Base-by-base conservation (phyloP, 164 flowering plant genomes). In the Aristolochia contorta region DNA sequence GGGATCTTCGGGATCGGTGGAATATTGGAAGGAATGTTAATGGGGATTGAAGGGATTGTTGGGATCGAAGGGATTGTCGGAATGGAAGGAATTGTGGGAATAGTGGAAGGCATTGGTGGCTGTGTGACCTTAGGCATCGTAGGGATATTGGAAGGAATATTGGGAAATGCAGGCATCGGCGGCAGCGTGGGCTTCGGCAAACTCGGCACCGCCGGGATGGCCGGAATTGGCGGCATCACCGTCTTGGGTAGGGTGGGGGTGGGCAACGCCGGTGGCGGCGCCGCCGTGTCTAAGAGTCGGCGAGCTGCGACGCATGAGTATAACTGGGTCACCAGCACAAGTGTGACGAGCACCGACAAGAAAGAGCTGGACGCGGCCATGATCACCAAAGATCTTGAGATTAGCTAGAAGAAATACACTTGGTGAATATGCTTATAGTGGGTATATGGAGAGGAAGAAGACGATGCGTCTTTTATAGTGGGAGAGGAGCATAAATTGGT, bases 21-120 rank as follows among this genome's bases (percentile, higher is more conserved):
- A 37, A 37, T n/a, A n/a, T n/a, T 27, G 43, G 43, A 37, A 37
- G 43, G 43, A 37, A 37, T 37, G 10, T 4, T 37, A 10, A 10
- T 6, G 43, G 43, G 12, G 12, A 37, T 37, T 6, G 43, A 37
- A 37, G 43, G 43, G 43, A 37, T 37, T 7, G 9, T 37, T 37
- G 43, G 43, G 7, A 37, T 37, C 19, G n/a, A 59, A 25, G 53
- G 47, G 13, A 47, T 16, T 9, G 33, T 37, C 1, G 43, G 43
- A 37, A 37, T 37, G 33, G n/a, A 59, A 25, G 53, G 47, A 20
- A 47, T 16, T 9, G 33, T 21, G 4, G 53, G 52, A 30, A 18
- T 4, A 12, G 19, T 50, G 22, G 63, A 60, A 46, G 63, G 52
- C 50, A 23, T 16, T 16, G 61, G 61, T 16, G 61, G 61, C 37